Evolutionary conservation across 306 rosid species (phyloP), one percentile per base, ranked within the genome.

Genomic region (Potentilla sterilis): DNA sequence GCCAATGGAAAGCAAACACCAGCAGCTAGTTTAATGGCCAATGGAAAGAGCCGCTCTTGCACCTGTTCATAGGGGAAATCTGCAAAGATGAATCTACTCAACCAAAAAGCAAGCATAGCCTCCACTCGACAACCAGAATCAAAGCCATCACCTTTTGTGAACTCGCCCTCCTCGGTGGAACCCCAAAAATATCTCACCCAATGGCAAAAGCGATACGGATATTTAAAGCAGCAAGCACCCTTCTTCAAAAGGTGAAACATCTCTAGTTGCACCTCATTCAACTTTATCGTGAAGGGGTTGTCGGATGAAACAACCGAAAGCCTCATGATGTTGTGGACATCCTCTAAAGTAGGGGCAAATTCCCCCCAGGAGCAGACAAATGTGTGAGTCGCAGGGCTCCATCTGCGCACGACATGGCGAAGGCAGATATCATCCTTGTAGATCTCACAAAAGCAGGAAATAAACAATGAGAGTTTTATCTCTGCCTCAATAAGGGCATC

Each of bases 271-370:
- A 1, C 7, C n/a, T 48, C 6, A 48, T 48, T 6, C n/a, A 48
- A 0, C 6, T 0, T 1, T 48, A 48, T 14, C 2, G 15, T 1
- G 2, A 48, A 48, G 0, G 19, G 54, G 5, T 48, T 1, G 1
- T 2, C n/a, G 4, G 4, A 6, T 1, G n/a, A 2, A 1, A 6
- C 7, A 5, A 1, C 4, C 2, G 2, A 7, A n/a, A 48, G 19
- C 15, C 28, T 28, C 54, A 48, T 48, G 19, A 48, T 48, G 1
- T 48, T 48, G n/a, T 0, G 4, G 4, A 48, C n/a, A 5, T 48
- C 54, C 19, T 48, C 54, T 2, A 48, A 1, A 16, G 54, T 14
- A 14, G 7, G n/a, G 6, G 19, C 15, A 16, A 48, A 48, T 16
- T 48, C 54, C n/a, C 54, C 54, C n/a, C 54, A 48, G 4, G 54